Evolutionary conservation across 2,329 filamentous ascomycete genomes (phyloP).

Genomic region (Cercospora zeae-maydis): DNA sequence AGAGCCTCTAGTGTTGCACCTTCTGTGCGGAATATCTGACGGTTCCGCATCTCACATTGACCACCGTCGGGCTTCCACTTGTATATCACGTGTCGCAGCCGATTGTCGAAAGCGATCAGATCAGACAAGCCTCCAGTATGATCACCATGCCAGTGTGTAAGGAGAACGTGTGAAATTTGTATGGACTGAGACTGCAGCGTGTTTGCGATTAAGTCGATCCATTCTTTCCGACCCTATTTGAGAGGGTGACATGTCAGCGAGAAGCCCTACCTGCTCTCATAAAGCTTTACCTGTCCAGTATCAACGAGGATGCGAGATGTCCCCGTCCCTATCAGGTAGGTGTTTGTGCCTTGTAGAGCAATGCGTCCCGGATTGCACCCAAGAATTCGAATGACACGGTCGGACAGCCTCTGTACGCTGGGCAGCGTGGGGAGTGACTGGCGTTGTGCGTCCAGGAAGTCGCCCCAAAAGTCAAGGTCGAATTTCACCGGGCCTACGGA

Average conservation of each 20-base stretch:
- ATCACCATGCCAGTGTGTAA: conserved; percentile 47
- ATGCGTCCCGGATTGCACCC: conserved; percentile 25
- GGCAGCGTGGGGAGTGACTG: background rate
- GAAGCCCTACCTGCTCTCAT: no score
- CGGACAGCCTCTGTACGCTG: background rate
- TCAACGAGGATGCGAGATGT: conserved; percentile 39
- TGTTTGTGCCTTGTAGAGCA: conserved; percentile 42
- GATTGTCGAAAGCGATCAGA: conserved; percentile 35
- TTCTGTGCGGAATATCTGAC: conserved; percentile 39
- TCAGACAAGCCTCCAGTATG: conserved; percentile 44
- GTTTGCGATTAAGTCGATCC: conserved; percentile 36
- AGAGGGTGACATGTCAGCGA: background rate
- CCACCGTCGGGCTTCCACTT: conserved; percentile 36
- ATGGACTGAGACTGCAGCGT: conserved; percentile 34
- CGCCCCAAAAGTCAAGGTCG: background rate
- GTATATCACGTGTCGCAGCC: conserved; percentile 34
- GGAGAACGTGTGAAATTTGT: conserved; percentile 42
- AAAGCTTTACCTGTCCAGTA: conserved; percentile 26
- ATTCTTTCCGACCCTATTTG: conserved; percentile 32
- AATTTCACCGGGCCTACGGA: no score
- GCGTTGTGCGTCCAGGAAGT: background rate
- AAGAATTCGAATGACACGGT: background rate
- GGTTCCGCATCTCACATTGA: conserved; percentile 39
- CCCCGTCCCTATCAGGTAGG: conserved; percentile 41
- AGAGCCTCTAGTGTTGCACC: conserved; percentile 42